A percentile compares a stretch with the other conserved stretches of the same genome.
Evolutionary conservation across 2,329 filamentous ascomycete species (phyloP).

Genomic region (Calonectria naviculata): DNA sequence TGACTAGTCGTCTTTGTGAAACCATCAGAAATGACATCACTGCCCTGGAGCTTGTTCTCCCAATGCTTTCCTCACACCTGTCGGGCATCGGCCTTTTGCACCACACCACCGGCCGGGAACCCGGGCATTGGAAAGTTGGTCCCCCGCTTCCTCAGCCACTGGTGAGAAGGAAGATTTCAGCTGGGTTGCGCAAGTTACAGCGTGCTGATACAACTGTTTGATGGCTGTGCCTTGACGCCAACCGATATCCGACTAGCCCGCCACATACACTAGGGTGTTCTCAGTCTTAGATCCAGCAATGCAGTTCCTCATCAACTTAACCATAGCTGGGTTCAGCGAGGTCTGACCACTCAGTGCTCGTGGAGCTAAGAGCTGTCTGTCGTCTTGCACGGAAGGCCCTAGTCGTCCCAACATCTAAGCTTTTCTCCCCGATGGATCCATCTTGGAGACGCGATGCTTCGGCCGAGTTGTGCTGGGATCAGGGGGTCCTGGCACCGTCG

Average conservation of each 20-base stretch:
- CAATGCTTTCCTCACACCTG: not conserved
- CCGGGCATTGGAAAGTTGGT: not conserved
- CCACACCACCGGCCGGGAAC: slow-evolving; percentile 3
- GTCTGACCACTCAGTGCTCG: slow-evolving; percentile 2
- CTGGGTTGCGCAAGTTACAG: not conserved
- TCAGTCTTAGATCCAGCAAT: slow-evolving; percentile 7
- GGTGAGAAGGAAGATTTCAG: not conserved
- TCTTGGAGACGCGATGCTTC: slow-evolving; percentile 11
- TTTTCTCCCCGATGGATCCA: slow-evolving; percentile 6
- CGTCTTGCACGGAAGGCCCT: not conserved
- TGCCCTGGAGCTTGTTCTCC: not conserved
- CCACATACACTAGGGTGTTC: slow-evolving; percentile 1
- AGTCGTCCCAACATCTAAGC: slow-evolving; percentile 3
- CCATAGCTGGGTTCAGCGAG: slow-evolving; percentile 4
- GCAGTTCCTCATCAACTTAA: not conserved
- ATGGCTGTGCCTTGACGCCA: slow-evolving; percentile 15
- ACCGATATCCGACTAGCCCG: not conserved
- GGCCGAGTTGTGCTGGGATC: slow-evolving; percentile 15
- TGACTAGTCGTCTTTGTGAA: slow-evolving; percentile 4
- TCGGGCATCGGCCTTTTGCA: not conserved
- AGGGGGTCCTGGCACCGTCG: not conserved
- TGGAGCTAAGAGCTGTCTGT: not conserved
- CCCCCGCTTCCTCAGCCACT: slow-evolving; percentile 1
- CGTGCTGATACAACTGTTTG: not conserved
- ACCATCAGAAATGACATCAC: slow-evolving; percentile 10